Base-by-base conservation (phyloP, 176 grass and related monocot species). In the Triticum monococcum region DNA sequence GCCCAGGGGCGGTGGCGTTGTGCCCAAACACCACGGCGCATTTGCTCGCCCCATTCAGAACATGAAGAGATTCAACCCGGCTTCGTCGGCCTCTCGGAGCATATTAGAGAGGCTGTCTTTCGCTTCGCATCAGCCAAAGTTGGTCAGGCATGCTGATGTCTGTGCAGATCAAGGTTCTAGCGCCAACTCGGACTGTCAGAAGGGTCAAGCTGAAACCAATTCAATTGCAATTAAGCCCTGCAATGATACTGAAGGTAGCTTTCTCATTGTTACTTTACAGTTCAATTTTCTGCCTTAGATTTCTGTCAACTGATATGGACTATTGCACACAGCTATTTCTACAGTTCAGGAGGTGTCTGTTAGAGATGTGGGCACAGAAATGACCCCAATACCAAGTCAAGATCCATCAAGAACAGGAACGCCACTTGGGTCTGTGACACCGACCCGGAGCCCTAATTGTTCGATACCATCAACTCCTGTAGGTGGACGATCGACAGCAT, bases 311-410 rank as follows among this genome's bases (percentile, higher is more conserved):
- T 28, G 35, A 48, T 23, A 52, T 37, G 5, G 48, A 61, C 28
- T 80, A 62, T 80, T 46, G 37, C 23, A 31, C 90, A 69, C 89
- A 96, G 88, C 46, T 90, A 85, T 60, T 81, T 77, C 88, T 30
- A 54, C 83, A 64, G 81, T 85, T 79, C 92, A 90, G 35, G 79
- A 87, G 0, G 91, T 96, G 14, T 96, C 92, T 0, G 87, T 93
- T 64, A 87, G 94, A 91, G 94, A 98, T 77, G 75, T 98, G 5
- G 97, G 97, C 66, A 98, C 97, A 59, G 97, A 98, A 88, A 98
- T 98, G 94, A 98, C 97, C 30, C 93, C 97, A 8, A 94, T 98
- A 64, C 90, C 94, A 16, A 98, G 94, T 60, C 92, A 97, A 40
- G 94, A 97, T 1, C 94, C 94, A 67, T 94, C 92, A 13, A 87